Conservation (phyloP, 306 rosid species). For the Betula pendula region DNA sequence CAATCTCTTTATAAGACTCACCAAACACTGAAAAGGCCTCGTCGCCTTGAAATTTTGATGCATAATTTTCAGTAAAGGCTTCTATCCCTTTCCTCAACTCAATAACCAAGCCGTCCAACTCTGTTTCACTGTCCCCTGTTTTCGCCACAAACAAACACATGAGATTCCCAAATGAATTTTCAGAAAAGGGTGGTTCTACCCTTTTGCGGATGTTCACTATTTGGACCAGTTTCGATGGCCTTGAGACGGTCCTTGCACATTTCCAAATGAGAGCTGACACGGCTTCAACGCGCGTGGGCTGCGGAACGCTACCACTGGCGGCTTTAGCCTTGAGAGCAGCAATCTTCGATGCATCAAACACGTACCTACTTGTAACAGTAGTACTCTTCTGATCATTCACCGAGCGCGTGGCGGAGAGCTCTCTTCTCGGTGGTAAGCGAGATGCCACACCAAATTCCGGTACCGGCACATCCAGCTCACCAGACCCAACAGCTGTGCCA, state of each 20-base stretch:
- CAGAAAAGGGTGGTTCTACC: slow-evolving; percentile 32
- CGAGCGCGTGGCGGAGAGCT: not conserved
- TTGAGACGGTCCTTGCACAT: slow-evolving; percentile 24
- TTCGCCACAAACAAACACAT: slow-evolving; percentile 13
- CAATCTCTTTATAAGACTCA: not conserved
- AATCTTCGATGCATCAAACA: slow-evolving; percentile 31
- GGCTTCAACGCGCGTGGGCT: slow-evolving; percentile 37
- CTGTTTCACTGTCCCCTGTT: not conserved
- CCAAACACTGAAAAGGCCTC: not conserved
- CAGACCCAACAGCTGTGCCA: not conserved
- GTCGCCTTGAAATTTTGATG: slow-evolving; percentile 9
- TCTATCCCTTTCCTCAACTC: slow-evolving; percentile 28
- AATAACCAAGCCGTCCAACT: slow-evolving; percentile 16
- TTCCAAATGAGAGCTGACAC: slow-evolving; percentile 43
- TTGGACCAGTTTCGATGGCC: slow-evolving; percentile 24
- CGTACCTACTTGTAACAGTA: slow-evolving; percentile 26
- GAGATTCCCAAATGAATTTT: slow-evolving; percentile 33
- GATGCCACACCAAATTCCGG: slow-evolving; percentile 14
- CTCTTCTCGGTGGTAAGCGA: slow-evolving; percentile 2
- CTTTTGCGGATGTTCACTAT: slow-evolving; percentile 35
- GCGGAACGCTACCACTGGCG: not conserved
- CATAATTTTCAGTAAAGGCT: slow-evolving; percentile 2
- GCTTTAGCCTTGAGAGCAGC: slow-evolving; percentile 23
- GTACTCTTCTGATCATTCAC: not conserved
- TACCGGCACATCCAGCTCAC: not conserved